Conservation (phyloP, 306 rosid genomes). For the Cicer pinnatifidum region DNA sequence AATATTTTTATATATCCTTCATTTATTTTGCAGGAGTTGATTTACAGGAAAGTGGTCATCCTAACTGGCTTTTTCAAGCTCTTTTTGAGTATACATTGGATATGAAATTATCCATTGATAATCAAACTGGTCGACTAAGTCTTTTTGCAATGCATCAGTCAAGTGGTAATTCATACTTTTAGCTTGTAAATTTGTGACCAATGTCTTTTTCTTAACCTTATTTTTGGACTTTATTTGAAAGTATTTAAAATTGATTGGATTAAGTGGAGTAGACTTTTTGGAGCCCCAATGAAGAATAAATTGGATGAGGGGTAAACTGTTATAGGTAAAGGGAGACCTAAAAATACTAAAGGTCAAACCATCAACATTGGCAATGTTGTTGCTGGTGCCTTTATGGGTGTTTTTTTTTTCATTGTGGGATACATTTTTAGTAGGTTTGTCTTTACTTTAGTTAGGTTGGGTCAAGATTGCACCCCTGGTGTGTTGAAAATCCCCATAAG, state of each 20-base stretch:
- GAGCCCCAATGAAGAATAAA: not conserved
- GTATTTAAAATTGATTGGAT: not conserved
- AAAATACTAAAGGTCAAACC: not conserved
- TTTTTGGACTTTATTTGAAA: not conserved
- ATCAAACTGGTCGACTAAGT: conserved; percentile 60
- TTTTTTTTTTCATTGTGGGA: too few species aligned
- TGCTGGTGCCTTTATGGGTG: too few species aligned
- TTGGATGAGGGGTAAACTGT: not conserved
- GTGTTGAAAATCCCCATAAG: too few species aligned
- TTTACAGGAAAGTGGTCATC: conserved; percentile 39
- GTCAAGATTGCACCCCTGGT: too few species aligned
- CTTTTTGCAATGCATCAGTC: conserved; percentile 72
- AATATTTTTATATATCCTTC: conserved; percentile 34
- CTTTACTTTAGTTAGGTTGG: too few species aligned
- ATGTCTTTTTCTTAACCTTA: conserved; percentile 21
- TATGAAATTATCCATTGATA: conserved; percentile 68
- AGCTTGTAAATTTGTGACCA: not conserved
- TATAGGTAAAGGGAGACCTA: not conserved
- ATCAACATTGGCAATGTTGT: too few species aligned
- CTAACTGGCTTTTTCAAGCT: conserved; percentile 62
- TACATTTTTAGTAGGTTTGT: too few species aligned
- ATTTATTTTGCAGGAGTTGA: conserved; percentile 54
- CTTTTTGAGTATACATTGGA: conserved; percentile 75
- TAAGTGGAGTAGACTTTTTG: not conserved
- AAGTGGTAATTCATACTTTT: conserved; percentile 69